Conservation (phyloP, 2,329 filamentous ascomycete species). For the Pseudogymnoascus sp. region DNA sequence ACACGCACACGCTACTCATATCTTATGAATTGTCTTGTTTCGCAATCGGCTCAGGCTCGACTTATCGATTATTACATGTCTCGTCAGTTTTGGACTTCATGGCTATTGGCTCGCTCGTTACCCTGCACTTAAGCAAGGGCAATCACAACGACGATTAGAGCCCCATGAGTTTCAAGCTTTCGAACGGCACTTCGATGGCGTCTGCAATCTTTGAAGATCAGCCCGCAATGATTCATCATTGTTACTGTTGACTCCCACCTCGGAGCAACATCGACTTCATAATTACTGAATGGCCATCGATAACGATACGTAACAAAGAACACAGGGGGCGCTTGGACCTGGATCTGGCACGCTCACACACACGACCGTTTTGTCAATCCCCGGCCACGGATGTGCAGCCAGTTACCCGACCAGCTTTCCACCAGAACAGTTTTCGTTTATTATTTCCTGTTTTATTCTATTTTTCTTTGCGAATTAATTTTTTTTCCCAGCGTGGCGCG, state of each 20-base stretch:
- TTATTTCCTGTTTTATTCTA: not conserved
- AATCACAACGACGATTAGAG: conserved; percentile 17
- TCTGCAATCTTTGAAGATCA: conserved; percentile 10
- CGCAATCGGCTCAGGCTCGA: conserved; percentile 23
- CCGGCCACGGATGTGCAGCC: not conserved
- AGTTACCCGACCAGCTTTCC: not conserved
- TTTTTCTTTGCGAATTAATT: not conserved
- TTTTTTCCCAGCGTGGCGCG: not conserved
- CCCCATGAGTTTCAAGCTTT: conserved; percentile 23
- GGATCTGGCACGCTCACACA: not conserved
- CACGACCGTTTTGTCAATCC: not conserved
- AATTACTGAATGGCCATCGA: not conserved
- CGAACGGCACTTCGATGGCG: conserved; percentile 32
- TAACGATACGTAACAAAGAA: not conserved
- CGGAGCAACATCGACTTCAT: conserved; percentile 5
- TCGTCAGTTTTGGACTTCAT: conserved; percentile 28
- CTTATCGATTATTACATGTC: conserved; percentile 28
- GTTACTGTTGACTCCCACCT: not conserved
- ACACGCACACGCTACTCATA: conserved; percentile 23
- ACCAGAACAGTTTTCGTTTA: conserved; percentile 3
- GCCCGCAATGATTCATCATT: not conserved
- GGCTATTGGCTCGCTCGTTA: conserved; percentile 20
- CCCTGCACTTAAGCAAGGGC: not conserved
- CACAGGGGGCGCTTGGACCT: not conserved
- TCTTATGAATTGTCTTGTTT: conserved; percentile 27